Evolutionary conservation across 2,329 filamentous ascomycete species (phyloP).

Genomic region (Phialophora chinensis): DNA sequence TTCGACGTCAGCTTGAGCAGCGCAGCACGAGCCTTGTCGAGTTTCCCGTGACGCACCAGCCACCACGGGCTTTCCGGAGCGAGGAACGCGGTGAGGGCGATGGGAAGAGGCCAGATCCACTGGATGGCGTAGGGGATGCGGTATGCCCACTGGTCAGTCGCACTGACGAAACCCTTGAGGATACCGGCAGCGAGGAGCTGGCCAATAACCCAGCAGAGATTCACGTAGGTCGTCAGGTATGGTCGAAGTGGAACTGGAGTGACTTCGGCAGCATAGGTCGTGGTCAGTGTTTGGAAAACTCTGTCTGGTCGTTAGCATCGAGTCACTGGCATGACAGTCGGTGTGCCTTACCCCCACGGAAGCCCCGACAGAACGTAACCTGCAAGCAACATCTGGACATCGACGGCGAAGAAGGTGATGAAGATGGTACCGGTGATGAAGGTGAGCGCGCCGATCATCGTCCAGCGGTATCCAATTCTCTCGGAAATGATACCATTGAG

Average conservation of each 20-base stretch:
- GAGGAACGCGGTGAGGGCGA: conserved; percentile 37
- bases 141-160: conserved; percentile 45
- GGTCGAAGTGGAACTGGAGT: conserved; percentile 45
- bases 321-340: no score
- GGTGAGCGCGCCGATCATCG: conserved; percentile 40
- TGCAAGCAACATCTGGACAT: conserved; percentile 45
- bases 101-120: conserved; percentile 42
- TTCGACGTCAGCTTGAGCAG: conserved; percentile 53
- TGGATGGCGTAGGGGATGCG: conserved; percentile 48
- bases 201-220: conserved; percentile 51
- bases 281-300: conserved; percentile 46
- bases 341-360: conserved; percentile 42
- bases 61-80: conserved; percentile 60
- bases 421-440: conserved; percentile 44
- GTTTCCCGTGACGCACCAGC: conserved; percentile 56
- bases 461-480: conserved; percentile 52
- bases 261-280: conserved; percentile 49
- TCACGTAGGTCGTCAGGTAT: conserved; percentile 48
- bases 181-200: conserved; percentile 48
- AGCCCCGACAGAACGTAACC: conserved; percentile 50
- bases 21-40: conserved; percentile 55
- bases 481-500: conserved; percentile 45
- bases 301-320: background rate
- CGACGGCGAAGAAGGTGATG: conserved; percentile 50
- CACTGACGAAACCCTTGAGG: conserved; percentile 42